Evolutionary conservation across 805 yeast species (phyloP), one percentile per base, ranked within the genome.

Genomic region (Candida insectorum): DNA sequence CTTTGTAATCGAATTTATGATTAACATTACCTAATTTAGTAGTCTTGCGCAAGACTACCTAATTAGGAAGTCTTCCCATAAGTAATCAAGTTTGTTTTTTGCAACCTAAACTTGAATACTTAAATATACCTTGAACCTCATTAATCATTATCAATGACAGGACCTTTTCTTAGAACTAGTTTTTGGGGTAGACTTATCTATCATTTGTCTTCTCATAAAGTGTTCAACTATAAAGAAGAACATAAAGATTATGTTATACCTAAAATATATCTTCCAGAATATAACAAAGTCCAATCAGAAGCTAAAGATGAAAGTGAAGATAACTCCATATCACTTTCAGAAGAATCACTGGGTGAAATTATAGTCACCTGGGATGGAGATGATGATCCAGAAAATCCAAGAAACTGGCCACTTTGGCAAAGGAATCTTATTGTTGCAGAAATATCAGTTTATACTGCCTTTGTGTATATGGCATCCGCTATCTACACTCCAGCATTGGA

Each of bases 401-500:
- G 56, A 13, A 76, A 75, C 47, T 79, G 85, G 85, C 59, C 77
- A 0, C 15, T 46, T 0, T 28, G 34, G 16, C 59, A 64, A 31
- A 74, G 70, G 45, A 26, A 52, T 2, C 28, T 71, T 17, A 58
- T 71, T 29, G 48, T 67, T 3, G 53, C 68, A 8, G 24, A 26
- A 18, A 30, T 33, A 9, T 8, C 24, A 21, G 20, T 31, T 10
- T 32, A 28, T 11, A 30, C 37, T 8, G 28, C 28, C 13, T 30
- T 76, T 4, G 73, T 75, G 0, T 77, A 79, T 37, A 72, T 75
- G 63, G 78, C 77, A 9, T 65, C 81, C 0, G 73, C 82, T 3
- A 62, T 76, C 21, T 67, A 71, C 38, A 69, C 81, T 0, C 82
- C 84, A 1, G 73, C 77, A 12, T 56, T 69, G 24, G 60, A 52